phyloP scores from a whole-genome alignment of 2,329 filamentous ascomycete genomes.

The Pseudonectria foliicola region DNA sequence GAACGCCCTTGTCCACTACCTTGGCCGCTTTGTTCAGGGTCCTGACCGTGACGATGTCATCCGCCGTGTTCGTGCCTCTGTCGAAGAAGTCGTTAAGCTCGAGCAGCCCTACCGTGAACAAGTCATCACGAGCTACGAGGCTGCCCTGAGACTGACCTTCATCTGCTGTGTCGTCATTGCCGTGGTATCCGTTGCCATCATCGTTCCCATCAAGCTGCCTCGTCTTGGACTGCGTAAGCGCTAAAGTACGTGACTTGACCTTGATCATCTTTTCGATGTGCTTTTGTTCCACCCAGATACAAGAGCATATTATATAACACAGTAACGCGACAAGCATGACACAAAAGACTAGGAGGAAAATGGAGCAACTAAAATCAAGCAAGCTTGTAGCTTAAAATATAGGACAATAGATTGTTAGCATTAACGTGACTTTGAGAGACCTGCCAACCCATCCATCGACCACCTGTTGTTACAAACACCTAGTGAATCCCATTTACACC shows the following conservation, averaged over 20 bases:
- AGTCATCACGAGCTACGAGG: conserved; percentile 48
- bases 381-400: no score
- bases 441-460: background rate
- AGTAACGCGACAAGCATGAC: conserved; percentile 1
- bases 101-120: conserved; percentile 41
- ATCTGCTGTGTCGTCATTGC: conserved; percentile 38
- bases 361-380: no score
- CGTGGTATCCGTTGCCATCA: conserved; percentile 37
- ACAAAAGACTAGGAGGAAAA: conserved; percentile 1
- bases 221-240: conserved; percentile 38
- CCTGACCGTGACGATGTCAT: conserved; percentile 51
- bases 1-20: conserved; percentile 56
- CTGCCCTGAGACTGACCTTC: conserved; percentile 42
- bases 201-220: conserved; percentile 48
- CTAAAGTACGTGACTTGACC: conserved; percentile 1
- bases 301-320: background rate
- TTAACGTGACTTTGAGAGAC: background rate
- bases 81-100: conserved; percentile 44
- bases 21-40: conserved; percentile 52
- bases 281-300: no score
- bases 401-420: conserved; percentile 8
- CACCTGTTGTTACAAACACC: background rate
- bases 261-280: no score
- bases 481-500: conserved; percentile 33
- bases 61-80: conserved; percentile 42